These are phyloP conservation scores for Fraxinus nigra DNA, from an alignment of 305 asterid species.

Conservation along the genomic window DNA sequence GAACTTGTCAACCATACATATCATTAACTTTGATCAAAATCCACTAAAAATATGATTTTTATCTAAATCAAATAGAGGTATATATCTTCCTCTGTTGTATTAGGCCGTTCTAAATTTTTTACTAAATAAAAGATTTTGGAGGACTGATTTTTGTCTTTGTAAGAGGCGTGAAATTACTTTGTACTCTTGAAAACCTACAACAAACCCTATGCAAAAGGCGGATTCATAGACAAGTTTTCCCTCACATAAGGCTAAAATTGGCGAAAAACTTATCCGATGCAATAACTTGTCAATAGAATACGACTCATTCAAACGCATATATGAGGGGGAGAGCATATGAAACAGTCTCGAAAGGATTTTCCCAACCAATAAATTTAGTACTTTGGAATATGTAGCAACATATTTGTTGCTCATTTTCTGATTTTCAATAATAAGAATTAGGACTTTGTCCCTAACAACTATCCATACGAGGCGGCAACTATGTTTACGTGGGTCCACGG, in stretches of 20 bases:
- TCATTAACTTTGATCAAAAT: too few relatives aligned
- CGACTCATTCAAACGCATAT: too few relatives aligned
- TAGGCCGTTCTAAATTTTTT: not conserved
- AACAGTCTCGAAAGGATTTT: too few relatives aligned
- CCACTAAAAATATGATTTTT: too few relatives aligned
- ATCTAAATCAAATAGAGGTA: too few relatives aligned
- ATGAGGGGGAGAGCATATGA: too few relatives aligned
- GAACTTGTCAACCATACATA: too few relatives aligned
- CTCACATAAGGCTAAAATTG: too few relatives aligned
- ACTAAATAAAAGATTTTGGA: not conserved
- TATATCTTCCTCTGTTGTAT: too few relatives aligned
- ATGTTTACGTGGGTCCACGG: conserved; percentile 18
- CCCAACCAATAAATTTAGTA: too few relatives aligned
- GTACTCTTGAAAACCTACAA: not conserved
- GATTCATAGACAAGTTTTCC: not conserved
- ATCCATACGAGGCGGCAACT: not conserved
- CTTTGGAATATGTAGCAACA: not conserved
- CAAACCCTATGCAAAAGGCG: too few relatives aligned
- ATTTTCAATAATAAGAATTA: not conserved
- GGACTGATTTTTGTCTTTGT: not conserved
- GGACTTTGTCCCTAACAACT: not conserved
- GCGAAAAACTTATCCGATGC: not conserved
- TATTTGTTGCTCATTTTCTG: not conserved
- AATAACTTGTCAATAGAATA: too few relatives aligned
- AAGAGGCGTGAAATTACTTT: not conserved